Evolutionary conservation across 257 asterid genomes (phyloP).

Genomic region (Capsicum rhomboideum): DNA sequence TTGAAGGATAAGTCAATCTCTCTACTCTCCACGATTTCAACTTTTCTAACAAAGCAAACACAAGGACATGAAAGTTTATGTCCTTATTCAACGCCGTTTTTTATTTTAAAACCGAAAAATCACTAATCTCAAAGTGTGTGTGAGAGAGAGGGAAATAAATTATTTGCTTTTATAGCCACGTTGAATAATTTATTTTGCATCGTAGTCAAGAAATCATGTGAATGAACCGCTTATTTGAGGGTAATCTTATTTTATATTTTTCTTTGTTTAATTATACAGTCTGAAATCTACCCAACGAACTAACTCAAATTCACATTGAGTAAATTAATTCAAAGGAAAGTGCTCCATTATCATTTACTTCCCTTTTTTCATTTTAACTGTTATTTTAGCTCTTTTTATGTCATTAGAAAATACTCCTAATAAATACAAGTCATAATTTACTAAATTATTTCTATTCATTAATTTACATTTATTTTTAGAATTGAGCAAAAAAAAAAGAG

Average conservation of each 20-base stretch:
- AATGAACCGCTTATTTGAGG: neutral
- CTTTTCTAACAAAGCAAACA: neutral
- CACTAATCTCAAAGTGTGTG: neutral
- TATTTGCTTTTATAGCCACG: neutral
- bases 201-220: neutral
- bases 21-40: neutral
- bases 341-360: too few species aligned
- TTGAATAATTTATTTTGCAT: neutral
- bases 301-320: neutral
- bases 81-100: neutral
- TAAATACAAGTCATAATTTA: too few species aligned
- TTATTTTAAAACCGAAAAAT: neutral
- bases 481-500: too few species aligned
- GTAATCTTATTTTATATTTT: neutral
- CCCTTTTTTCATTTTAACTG: too few species aligned
- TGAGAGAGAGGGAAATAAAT: neutral
- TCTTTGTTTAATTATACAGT: neutral
- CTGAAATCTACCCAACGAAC: neutral
- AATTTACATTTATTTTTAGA: too few species aligned
- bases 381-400: too few species aligned
- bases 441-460: too few species aligned
- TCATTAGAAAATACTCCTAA: too few species aligned
- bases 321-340: neutral
- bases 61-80: neutral
- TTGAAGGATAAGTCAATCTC: neutral